Conservation (phyloP, 1,139 yeast genomes). For the Kodamaea ohmeri region DNA sequence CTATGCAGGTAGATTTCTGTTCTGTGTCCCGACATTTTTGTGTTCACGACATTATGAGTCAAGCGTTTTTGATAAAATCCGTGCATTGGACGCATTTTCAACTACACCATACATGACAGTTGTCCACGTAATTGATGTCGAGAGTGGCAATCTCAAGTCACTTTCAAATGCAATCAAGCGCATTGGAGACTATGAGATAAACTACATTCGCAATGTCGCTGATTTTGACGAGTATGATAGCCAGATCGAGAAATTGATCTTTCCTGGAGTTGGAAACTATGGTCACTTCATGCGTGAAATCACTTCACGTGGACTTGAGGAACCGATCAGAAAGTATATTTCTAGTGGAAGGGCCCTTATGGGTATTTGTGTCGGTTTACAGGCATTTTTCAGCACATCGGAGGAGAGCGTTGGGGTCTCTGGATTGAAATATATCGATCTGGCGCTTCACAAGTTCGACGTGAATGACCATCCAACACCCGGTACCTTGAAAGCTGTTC, state of each 20-base stretch:
- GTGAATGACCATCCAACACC: conserved; percentile 36
- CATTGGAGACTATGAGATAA: conserved; percentile 62
- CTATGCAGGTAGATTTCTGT: no score
- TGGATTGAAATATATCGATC: conserved; percentile 56
- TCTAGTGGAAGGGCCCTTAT: conserved; percentile 74
- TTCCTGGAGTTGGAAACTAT: conserved; percentile 96
- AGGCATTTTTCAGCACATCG: conserved; percentile 71
- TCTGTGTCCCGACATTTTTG: background rate
- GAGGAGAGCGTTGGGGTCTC: conserved; percentile 61
- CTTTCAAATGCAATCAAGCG: conserved; percentile 79
- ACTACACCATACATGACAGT: conserved; percentile 22
- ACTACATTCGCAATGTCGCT: conserved; percentile 42
- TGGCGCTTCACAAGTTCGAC: conserved; percentile 58
- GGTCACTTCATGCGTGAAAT: conserved; percentile 86
- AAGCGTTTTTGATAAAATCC: background rate
- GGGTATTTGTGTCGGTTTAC: conserved; percentile 98
- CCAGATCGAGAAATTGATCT: conserved; percentile 55
- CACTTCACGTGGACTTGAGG: conserved; percentile 56
- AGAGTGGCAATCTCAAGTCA: conserved; percentile 91
- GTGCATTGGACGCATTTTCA: background rate
- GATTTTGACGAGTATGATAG: conserved; percentile 37
- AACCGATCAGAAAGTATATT: conserved; percentile 65
- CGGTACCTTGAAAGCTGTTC: conserved; percentile 65
- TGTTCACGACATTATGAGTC: conserved; percentile 7
- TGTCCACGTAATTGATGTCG: conserved; percentile 87